Percentiles rank a stretch among this genome's conserved stretches.
Conservation (phyloP, 2,329 filamentous ascomycete genomes). For the Xylariaceae sp. region DNA sequence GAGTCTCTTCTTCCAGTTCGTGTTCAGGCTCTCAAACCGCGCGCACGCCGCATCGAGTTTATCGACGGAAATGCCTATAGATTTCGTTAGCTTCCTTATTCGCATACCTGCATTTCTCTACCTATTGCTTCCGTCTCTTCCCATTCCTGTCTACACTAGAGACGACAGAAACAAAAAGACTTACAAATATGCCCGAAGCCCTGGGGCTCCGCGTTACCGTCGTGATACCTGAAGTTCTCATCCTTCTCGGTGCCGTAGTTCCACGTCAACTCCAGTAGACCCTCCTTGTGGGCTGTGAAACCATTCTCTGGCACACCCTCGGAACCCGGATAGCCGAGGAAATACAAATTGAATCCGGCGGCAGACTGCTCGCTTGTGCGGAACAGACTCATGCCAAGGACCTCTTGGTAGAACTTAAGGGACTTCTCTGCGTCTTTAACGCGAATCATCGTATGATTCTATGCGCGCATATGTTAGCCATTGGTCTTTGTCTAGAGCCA, state of each 20-base stretch:
- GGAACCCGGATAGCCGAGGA: conserved; percentile 77
- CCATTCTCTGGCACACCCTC: conserved; percentile 60
- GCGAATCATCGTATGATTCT: conserved; percentile 94
- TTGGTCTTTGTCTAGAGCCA: not conserved
- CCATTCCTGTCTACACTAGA: too few relatives aligned
- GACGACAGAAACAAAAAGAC: conserved; percentile 41
- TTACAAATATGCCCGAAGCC: conserved; percentile 93
- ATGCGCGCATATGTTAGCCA: conserved; percentile 7
- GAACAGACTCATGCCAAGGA: conserved; percentile 86
- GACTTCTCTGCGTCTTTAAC: conserved; percentile 82
- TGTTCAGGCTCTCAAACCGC: conserved; percentile 80
- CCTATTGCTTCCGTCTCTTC: too few relatives aligned
- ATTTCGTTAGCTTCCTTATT: not conserved
- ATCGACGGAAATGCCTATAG: conserved; percentile 80
- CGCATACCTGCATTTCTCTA: not conserved
- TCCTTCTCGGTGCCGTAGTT: conserved; percentile 86
- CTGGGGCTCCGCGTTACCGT: conserved; percentile 89
- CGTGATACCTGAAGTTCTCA: conserved; percentile 82
- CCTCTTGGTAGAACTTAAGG: conserved; percentile 81
- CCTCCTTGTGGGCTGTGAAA: conserved; percentile 74
- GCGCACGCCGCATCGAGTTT: conserved; percentile 86
- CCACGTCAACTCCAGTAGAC: conserved; percentile 89
- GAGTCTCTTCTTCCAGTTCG: conserved; percentile 93
- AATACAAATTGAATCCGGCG: conserved; percentile 88
- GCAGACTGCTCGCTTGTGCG: conserved; percentile 73